Evolutionary conservation across 2,329 filamentous ascomycete species (phyloP).

Genomic region (Epichloe uncinata): DNA sequence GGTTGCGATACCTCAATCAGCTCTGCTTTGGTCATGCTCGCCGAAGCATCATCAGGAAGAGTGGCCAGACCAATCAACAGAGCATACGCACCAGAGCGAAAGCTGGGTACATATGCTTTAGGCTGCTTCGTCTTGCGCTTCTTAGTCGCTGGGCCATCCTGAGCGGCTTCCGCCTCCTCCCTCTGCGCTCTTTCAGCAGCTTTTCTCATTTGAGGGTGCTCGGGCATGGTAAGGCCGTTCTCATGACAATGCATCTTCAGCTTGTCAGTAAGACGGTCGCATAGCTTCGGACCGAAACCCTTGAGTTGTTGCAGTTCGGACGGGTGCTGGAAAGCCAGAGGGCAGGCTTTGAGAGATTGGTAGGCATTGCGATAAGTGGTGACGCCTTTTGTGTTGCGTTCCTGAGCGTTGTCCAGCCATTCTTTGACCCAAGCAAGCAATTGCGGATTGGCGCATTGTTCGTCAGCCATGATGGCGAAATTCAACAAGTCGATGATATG

Average conservation of each 20-base stretch:
- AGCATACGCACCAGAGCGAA: slow-evolving; percentile 64
- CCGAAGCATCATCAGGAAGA: slow-evolving; percentile 36
- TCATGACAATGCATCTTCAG: slow-evolving; percentile 47
- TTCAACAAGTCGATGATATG: not conserved
- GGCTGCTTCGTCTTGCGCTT: slow-evolving; percentile 44
- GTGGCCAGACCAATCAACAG: slow-evolving; percentile 54
- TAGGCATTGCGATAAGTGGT: slow-evolving; percentile 66
- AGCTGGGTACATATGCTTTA: slow-evolving; percentile 57
- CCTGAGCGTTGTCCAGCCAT: slow-evolving; percentile 57
- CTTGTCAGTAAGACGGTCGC: slow-evolving; percentile 51
- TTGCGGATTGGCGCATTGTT: slow-evolving; percentile 52
- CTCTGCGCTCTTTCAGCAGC: slow-evolving; percentile 17
- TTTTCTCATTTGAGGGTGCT: slow-evolving; percentile 35
- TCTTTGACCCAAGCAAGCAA: slow-evolving; percentile 63
- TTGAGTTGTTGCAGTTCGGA: slow-evolving; percentile 59
- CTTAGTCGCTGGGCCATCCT: slow-evolving; percentile 23
- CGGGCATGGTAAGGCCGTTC: slow-evolving; percentile 56
- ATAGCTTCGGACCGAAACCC: slow-evolving; percentile 61
- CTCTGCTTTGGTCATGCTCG: slow-evolving; percentile 52
- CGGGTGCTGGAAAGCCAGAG: slow-evolving; percentile 57
- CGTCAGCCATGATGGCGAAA: slow-evolving; percentile 9
- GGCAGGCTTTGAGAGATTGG: slow-evolving; percentile 62
- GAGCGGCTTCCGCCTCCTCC: slow-evolving; percentile 23
- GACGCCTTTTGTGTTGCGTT: slow-evolving; percentile 56
- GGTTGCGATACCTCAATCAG: slow-evolving; percentile 57